These are phyloP conservation scores for Balakata baccata DNA, from an alignment of 345 rosid genomes.

Conservation along the genomic window DNA sequence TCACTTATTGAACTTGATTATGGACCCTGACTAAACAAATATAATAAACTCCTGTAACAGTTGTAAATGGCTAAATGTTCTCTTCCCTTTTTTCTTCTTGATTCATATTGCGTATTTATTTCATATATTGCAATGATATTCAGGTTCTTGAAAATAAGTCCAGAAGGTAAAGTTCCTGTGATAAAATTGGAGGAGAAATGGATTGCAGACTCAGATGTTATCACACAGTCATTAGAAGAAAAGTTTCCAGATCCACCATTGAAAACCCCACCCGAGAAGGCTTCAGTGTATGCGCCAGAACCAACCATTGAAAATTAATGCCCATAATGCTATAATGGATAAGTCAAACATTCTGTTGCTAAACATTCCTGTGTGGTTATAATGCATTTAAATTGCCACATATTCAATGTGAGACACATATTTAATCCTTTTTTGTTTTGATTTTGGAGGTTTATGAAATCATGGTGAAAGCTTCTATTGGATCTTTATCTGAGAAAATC, in stretches of 20 bases:
- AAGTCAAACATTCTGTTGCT: background rate
- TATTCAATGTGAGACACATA: background rate
- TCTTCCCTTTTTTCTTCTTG: background rate
- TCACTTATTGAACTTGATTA: background rate
- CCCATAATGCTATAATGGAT: background rate
- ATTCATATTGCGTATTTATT: background rate
- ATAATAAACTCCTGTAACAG: background rate
- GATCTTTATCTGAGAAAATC: background rate
- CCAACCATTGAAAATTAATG: background rate
- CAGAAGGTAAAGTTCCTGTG: conserved; percentile 93
- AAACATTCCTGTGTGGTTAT: background rate
- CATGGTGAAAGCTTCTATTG: background rate
- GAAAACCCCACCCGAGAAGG: conserved; percentile 75
- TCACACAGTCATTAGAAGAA: conserved; percentile 72
- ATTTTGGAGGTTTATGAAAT: background rate
- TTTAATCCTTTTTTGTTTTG: background rate
- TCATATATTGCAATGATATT: background rate
- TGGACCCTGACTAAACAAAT: background rate
- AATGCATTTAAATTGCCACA: background rate
- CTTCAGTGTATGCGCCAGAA: conserved; percentile 57
- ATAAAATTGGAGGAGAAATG: conserved; percentile 77
- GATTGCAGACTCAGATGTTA: conserved; percentile 95
- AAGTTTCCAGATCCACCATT: conserved; percentile 83
- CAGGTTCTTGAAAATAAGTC: conserved; percentile 79
- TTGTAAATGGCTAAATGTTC: background rate